Conservation (phyloP, 73 alveolate species). For the Paraurostyla sp. region DNA sequence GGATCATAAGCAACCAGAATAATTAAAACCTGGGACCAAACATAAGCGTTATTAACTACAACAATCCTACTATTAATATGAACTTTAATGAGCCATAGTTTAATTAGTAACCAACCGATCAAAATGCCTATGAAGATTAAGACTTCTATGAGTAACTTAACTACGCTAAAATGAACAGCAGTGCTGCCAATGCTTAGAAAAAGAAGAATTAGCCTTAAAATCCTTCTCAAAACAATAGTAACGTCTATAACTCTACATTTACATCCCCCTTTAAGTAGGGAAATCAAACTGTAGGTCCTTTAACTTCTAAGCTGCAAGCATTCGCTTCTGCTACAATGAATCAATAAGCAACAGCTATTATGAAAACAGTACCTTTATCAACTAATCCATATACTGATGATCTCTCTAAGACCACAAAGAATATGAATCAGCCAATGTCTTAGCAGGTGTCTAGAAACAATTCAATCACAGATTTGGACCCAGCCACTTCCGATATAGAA, state of each 20-base stretch:
- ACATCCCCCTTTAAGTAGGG: no score
- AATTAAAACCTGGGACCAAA: slow-evolving; percentile 18
- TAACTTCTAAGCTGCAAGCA: not conserved
- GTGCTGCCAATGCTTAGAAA: no score
- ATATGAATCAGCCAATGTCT: slow-evolving; percentile 6
- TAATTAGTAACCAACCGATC: not conserved
- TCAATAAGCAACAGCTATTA: slow-evolving; percentile 17
- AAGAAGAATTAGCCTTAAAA: not conserved
- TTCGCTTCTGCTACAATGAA: slow-evolving; percentile 45
- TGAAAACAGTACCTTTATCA: slow-evolving; percentile 29
- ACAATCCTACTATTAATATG: slow-evolving; percentile 58
- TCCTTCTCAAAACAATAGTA: no score
- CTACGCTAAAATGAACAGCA: not conserved
- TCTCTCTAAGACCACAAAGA: slow-evolving; percentile 9
- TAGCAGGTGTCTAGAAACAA: slow-evolving; percentile 22
- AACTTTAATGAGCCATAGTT: slow-evolving; percentile 1
- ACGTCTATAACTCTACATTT: no score
- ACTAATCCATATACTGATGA: slow-evolving; percentile 26
- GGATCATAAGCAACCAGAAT: no score
- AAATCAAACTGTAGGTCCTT: not conserved
- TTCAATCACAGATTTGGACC: not conserved
- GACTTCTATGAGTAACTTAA: slow-evolving; percentile 52
- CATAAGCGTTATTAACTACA: slow-evolving; percentile 51
- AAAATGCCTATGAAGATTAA: slow-evolving; percentile 28
- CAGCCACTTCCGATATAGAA: not conserved